Evolutionary conservation across 441 rosid genomes (phyloP).

Genomic region (Adansonia gregorii): DNA sequence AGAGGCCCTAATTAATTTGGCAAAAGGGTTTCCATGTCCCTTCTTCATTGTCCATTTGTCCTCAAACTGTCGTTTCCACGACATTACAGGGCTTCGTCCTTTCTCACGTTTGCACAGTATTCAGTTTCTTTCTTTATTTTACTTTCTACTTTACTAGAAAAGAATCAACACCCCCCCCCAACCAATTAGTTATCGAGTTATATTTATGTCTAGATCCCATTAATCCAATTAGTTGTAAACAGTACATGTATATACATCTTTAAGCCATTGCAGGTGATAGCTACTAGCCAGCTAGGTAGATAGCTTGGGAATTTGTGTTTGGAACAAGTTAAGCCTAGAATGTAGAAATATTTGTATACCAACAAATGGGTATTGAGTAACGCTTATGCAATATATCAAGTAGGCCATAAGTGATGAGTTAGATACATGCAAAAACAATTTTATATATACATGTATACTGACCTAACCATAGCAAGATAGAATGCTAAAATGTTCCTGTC

Average conservation of each 20-base stretch:
- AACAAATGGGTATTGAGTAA: constrained; percentile 47
- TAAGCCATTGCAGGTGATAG: constrained; percentile 7
- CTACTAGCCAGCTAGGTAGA: not conserved
- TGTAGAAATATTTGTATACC: constrained; percentile 22
- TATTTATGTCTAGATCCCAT: not conserved
- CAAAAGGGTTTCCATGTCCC: constrained; percentile 20
- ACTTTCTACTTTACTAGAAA: not conserved
- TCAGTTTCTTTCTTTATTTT: not conserved
- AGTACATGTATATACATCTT: not conserved
- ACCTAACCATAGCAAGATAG: constrained; percentile 19
- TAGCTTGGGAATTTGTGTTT: constrained; percentile 7
- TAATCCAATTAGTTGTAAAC: not conserved
- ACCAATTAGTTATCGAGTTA: not conserved
- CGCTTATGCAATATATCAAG: constrained; percentile 42
- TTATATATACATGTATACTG: not conserved
- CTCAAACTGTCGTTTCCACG: not conserved
- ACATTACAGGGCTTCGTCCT: not conserved
- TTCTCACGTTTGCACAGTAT: not conserved
- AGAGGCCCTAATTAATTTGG: not conserved
- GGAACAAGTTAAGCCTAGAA: constrained; percentile 28
- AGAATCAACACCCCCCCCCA: not conserved
- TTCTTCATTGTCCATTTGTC: not conserved
- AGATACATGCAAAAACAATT: constrained; percentile 18
- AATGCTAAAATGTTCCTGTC: not conserved
- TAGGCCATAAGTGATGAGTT: constrained; percentile 32